These are phyloP conservation scores for Picochlorum sp. DNA, from an alignment of 139 green algal genomes.

Conservation along the genomic window DNA sequence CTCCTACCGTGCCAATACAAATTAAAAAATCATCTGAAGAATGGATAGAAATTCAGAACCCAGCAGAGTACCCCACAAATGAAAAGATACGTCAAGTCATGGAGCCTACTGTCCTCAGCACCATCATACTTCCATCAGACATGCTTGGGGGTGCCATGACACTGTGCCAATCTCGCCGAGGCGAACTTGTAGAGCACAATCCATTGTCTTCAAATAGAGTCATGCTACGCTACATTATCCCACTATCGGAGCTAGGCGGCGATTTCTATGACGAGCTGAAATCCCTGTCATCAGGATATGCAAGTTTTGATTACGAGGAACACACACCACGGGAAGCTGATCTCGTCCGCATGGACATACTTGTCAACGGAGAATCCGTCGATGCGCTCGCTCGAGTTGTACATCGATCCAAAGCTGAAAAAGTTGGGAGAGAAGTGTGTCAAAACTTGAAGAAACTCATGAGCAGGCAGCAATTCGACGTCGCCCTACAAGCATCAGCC, in stretches of 20 bases:
- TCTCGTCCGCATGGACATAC: constrained; percentile 79
- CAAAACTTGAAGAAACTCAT: constrained; percentile 52
- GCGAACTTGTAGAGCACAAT: constrained; percentile 62
- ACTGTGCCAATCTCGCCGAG: constrained; percentile 53
- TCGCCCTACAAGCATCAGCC: constrained; percentile 63
- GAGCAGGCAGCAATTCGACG: constrained; percentile 70
- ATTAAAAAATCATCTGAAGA: constrained; percentile 28
- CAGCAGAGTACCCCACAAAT: constrained; percentile 59
- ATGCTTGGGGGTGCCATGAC: constrained; percentile 67
- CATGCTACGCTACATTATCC: constrained; percentile 59
- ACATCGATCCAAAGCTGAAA: constrained; percentile 44
- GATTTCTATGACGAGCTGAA: constrained; percentile 88
- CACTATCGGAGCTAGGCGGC: constrained; percentile 68
- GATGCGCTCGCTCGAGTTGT: constrained; percentile 81
- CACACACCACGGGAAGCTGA: constrained; percentile 43
- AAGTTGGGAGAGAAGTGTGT: constrained; percentile 48
- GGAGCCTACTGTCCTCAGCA: constrained; percentile 85
- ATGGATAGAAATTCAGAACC: constrained; percentile 44
- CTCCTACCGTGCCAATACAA: constrained; percentile 73
- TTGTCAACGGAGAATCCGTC: constrained; percentile 71
- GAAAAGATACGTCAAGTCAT: constrained; percentile 27
- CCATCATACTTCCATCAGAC: constrained; percentile 68
- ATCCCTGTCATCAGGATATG: constrained; percentile 67
- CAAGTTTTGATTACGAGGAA: constrained; percentile 92
- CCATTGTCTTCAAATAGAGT: constrained; percentile 31